Evolutionary conservation across 2,329 filamentous ascomycete genomes (phyloP), one percentile per base, ranked within the genome.

Genomic region (Chaetomiaceae sp.): DNA sequence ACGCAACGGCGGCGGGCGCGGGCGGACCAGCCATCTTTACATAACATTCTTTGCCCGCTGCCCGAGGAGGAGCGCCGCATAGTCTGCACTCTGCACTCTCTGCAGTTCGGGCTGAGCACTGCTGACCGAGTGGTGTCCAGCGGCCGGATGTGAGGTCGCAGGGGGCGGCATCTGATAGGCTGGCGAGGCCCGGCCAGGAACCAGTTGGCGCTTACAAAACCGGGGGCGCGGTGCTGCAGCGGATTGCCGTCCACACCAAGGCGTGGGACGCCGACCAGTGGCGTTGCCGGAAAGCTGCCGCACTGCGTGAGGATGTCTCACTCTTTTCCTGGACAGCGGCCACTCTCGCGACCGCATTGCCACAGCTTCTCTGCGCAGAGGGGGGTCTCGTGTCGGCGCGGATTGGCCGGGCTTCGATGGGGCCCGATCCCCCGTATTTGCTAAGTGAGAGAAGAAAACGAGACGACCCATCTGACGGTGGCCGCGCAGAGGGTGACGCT

Each of bases 151-250:
- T 62, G 58, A 60, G 57, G 59, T 61, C 61, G 53, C 59, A 58
- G 54, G 55, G 44, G 53, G 50, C 31, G 43, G 48, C 61, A 58
- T 63, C 60, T 74, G 72, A 75, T 75, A 73, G 72, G 73, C 66
- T 66, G 64, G 54, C 60, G 57, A 50, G 59, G 59, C 54, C 60
- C 60, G 61, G 60, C 62, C 64, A 65, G 64, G 66, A 55, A 61
- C 72, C 72, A 74, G 68, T 73, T 66, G 72, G 72, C 72, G 72
- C 72, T 73, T 74, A 73, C 65, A 62, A 66, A 66, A 62, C 68
- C 60, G 63, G 70, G 70, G 68, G 64, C 55, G 38, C 57, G 53
- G 55, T 64, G 63, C 63, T 65, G 64, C 68, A 65, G 67, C 66
- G 68, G 68, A 68, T 69, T 68, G 70, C 64, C 68, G 70, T 66